A percentile compares a stretch with the other conserved stretches of the same genome.
These are phyloP conservation scores for Mrakia blollopis DNA, from an alignment of 768 basidiomycete genomes.

Conservation along the genomic window DNA sequence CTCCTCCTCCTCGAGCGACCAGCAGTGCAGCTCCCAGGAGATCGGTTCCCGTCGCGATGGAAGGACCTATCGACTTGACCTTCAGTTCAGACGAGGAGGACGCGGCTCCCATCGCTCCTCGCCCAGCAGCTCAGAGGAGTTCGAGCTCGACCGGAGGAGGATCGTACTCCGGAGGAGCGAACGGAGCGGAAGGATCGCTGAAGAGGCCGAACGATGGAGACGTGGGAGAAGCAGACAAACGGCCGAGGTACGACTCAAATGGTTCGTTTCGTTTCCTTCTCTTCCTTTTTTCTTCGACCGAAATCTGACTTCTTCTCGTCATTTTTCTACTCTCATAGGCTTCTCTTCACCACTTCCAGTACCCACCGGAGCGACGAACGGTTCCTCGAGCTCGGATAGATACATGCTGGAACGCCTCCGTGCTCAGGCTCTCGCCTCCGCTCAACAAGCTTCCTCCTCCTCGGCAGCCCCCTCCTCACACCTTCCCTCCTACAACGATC, in stretches of 20 bases:
- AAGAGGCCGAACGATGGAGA: not conserved
- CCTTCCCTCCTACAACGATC: not conserved
- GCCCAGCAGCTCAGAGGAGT: not conserved
- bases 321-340: not conserved
- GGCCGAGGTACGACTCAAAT: conserved; percentile 68
- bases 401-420: not conserved
- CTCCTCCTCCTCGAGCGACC: not conserved
- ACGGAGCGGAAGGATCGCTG: not conserved
- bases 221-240: conserved; percentile 42
- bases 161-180: not conserved
- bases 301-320: not conserved
- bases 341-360: not conserved
- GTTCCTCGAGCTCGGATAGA: not conserved
- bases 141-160: not conserved
- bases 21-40: not conserved
- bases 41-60: conserved; percentile 44
- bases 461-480: not conserved
- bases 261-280: not conserved
- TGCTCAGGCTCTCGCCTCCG: not conserved
- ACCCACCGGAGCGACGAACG: not conserved
- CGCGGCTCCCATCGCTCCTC: conserved; percentile 36
- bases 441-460: not conserved
- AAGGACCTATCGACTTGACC: conserved; percentile 55
- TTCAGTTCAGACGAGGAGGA: conserved; percentile 64
- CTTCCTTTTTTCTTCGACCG: not conserved